A percentile compares a stretch with the other conserved stretches of the same genome.
These are phyloP conservation scores for Hypomontagnella submonticulosa DNA, from an alignment of 495 filamentous ascomycete species.

Conservation along the genomic window DNA sequence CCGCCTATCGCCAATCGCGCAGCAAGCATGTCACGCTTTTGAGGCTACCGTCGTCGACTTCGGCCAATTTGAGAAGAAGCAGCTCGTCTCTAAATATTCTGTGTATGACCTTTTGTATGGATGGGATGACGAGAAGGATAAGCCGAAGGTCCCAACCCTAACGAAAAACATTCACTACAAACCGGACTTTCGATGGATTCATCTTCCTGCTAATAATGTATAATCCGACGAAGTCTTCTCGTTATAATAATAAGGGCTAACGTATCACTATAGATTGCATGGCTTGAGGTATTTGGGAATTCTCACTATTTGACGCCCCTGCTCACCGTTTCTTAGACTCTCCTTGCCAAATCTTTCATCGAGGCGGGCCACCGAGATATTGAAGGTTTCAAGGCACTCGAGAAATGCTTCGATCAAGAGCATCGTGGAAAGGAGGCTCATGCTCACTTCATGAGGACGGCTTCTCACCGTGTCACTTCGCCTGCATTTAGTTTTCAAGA, in stretches of 20 bases:
- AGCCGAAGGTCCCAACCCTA: slow-evolving; percentile 63
- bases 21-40: slow-evolving; percentile 68
- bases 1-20: slow-evolving; percentile 64
- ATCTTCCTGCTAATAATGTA: slow-evolving; percentile 67
- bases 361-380: slow-evolving; percentile 73
- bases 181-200: slow-evolving; percentile 75
- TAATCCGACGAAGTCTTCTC: slow-evolving; percentile 21
- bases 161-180: slow-evolving; percentile 62
- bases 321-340: slow-evolving; percentile 63
- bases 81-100: slow-evolving; percentile 65
- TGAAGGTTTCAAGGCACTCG: slow-evolving; percentile 73
- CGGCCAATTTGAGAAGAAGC: slow-evolving; percentile 72
- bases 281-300: slow-evolving; percentile 48
- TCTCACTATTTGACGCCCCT: slow-evolving; percentile 55
- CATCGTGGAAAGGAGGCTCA: slow-evolving; percentile 70
- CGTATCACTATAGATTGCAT: slow-evolving; percentile 43
- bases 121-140: slow-evolving; percentile 66
- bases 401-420: slow-evolving; percentile 72
- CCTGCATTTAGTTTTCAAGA: slow-evolving; percentile 55
- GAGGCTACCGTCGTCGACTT: slow-evolving; percentile 77
- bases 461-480: slow-evolving; percentile 67
- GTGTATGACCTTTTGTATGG: slow-evolving; percentile 73
- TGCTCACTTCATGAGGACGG: slow-evolving; percentile 73
- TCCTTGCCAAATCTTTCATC: slow-evolving; percentile 74
- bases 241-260: slow-evolving; percentile 33